A percentile compares a stretch with the other conserved stretches of the same genome.
phyloP scores from a whole-genome alignment of 1,284 basidiomycete genomes.

The Sanghuangporus weigelae region DNA sequence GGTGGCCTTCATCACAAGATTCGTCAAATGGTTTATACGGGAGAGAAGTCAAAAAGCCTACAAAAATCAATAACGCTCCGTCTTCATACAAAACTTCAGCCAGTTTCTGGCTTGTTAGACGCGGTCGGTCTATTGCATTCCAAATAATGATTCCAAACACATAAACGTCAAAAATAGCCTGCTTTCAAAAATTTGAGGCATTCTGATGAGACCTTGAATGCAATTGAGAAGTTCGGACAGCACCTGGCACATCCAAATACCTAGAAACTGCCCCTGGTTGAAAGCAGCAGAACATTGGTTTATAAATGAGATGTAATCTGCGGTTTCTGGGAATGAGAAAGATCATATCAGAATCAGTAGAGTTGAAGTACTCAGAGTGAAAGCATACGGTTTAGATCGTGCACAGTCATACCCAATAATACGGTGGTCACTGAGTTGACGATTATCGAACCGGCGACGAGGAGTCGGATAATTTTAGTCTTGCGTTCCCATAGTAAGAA shows the following conservation, averaged over 20 bases:
- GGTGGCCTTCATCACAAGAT: neutral
- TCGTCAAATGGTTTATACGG: neutral
- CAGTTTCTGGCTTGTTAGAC: neutral
- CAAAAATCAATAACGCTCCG: neutral
- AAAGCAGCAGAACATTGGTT: neutral
- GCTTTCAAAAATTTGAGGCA: neutral
- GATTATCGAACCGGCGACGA: neutral
- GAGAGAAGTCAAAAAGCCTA: neutral
- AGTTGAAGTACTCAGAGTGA: neutral
- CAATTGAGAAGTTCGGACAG: neutral
- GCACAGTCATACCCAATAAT: neutral
- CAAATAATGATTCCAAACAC: neutral
- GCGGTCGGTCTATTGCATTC: constrained; percentile 5
- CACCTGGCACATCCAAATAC: neutral
- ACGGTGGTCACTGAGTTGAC: neutral
- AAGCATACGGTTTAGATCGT: neutral
- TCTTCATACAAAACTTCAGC: neutral
- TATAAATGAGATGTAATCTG: neutral
- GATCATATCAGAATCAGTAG: neutral
- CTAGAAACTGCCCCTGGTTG: neutral
- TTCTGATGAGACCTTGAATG: neutral
- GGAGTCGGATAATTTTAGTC: neutral
- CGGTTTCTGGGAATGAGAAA: neutral
- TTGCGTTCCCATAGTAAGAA: neutral
- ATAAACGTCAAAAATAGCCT: neutral